phyloP scores from a whole-genome alignment of 257 asterid genomes.

The Przewalskia tangutica region DNA sequence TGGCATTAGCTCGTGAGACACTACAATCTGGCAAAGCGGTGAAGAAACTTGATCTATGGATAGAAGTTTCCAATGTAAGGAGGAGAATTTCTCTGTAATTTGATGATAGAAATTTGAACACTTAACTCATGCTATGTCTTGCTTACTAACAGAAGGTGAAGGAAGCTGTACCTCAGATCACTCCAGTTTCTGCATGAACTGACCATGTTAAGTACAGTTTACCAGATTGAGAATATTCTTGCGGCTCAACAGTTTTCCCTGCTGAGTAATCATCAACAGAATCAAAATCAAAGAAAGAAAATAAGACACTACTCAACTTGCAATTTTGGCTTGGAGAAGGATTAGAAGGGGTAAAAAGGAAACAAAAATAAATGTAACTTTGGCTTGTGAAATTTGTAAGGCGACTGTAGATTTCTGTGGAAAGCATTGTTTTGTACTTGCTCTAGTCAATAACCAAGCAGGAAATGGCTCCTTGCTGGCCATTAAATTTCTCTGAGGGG shows the following conservation, averaged over 20 bases:
- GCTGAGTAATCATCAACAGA: background rate
- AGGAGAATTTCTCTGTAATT: background rate
- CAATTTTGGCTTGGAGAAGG: background rate
- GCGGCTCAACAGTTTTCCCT: background rate
- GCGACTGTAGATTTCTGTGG: background rate
- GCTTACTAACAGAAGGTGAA: background rate
- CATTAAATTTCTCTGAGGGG: background rate
- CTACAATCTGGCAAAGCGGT: conserved; percentile 67
- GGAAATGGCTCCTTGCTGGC: background rate
- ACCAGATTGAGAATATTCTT: background rate
- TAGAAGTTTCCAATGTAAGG: conserved; percentile 57
- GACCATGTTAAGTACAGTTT: background rate
- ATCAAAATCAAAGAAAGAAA: background rate
- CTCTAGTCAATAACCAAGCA: background rate
- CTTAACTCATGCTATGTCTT: background rate
- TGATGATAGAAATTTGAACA: background rate
- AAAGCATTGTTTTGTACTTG: background rate
- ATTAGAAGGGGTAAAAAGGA: background rate
- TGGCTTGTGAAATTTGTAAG: background rate
- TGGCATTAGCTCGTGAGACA: conserved; percentile 54
- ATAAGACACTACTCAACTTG: background rate
- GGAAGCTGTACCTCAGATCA: background rate
- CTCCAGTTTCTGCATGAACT: background rate
- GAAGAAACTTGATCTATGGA: conserved; percentile 64
- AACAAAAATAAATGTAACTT: background rate